phyloP scores from a whole-genome alignment of 2,329 filamentous ascomycete species.

The Allantophomopsis cytisporea region DNA sequence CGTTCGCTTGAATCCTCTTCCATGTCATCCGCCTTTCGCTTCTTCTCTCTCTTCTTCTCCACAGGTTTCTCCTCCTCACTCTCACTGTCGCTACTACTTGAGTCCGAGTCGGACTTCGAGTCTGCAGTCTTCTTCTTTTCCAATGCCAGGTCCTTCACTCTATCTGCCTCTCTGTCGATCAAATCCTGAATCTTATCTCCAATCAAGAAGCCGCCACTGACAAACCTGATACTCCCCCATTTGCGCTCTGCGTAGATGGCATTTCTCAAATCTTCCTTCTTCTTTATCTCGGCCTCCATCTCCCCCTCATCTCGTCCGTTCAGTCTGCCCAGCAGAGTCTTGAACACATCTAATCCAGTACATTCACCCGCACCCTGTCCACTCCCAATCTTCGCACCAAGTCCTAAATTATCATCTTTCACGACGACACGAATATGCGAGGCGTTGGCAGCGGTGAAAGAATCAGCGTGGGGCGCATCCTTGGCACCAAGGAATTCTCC shows the following conservation, averaged over 20 bases:
- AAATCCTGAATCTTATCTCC: conserved; percentile 39
- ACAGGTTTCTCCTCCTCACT: conserved; percentile 8
- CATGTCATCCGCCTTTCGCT: conserved; percentile 5
- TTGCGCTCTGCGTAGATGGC: conserved; percentile 61
- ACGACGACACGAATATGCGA: conserved; percentile 75
- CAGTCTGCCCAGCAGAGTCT: conserved; percentile 71
- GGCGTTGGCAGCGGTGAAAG: conserved; percentile 68
- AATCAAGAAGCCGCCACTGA: conserved; percentile 64
- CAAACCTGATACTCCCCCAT: conserved; percentile 74
- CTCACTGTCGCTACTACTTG: conserved; percentile 2
- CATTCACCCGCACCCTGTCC: conserved; percentile 53
- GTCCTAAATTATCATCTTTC: conserved; percentile 83
- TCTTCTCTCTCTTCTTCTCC: conserved; percentile 13
- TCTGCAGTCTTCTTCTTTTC: conserved; percentile 8
- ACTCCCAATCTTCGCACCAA: conserved; percentile 68
- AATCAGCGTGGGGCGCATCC: conserved; percentile 59
- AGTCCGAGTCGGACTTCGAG: conserved; percentile 3
- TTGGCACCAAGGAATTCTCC: conserved; percentile 71
- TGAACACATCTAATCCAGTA: conserved; percentile 77
- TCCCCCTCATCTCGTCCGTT: conserved; percentile 76
- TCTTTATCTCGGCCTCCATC: conserved; percentile 55
- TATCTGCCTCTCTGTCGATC: conserved; percentile 21
- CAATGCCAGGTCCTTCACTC: conserved; percentile 14
- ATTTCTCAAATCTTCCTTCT: conserved; percentile 56
- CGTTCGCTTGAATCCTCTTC: neutral